Conservation (phyloP, 345 rosid species). For the Boechera divaricarpa region DNA sequence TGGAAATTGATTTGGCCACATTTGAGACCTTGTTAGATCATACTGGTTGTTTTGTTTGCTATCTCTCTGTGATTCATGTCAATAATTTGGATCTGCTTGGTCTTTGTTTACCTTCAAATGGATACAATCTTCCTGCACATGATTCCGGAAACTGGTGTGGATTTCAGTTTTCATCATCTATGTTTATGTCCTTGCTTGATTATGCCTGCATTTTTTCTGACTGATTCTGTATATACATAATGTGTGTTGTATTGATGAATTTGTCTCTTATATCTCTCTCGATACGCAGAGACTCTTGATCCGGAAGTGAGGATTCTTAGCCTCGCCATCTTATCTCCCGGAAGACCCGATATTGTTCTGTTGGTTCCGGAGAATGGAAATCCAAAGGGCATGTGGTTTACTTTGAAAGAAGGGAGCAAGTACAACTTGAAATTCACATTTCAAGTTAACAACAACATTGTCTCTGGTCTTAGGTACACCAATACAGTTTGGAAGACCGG, state of each 20-base stretch:
- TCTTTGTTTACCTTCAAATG: conserved; percentile 11
- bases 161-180: not conserved
- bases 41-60: not conserved
- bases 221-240: not conserved
- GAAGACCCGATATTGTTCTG: conserved; percentile 65
- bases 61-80: conserved; percentile 1
- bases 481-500: conserved; percentile 83
- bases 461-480: conserved; percentile 80
- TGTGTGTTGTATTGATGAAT: not conserved
- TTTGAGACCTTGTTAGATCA: conserved; percentile 12
- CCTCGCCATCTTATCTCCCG: conserved; percentile 67
- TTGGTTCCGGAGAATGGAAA: conserved; percentile 67
- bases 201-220: not conserved
- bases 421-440: conserved; percentile 68
- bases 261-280: not conserved
- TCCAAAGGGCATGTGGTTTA: conserved; percentile 69
- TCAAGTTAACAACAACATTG: conserved; percentile 78
- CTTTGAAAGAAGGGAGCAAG: conserved; percentile 75
- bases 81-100: conserved; percentile 11
- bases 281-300: conserved; percentile 70
- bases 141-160: not conserved
- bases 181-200: not conserved
- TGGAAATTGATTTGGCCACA: not conserved
- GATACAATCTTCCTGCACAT: not conserved
- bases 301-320: conserved; percentile 74